These are phyloP conservation scores for Hypoxylon sp. DNA, from an alignment of 2,329 filamentous ascomycete genomes.

Conservation along the genomic window DNA sequence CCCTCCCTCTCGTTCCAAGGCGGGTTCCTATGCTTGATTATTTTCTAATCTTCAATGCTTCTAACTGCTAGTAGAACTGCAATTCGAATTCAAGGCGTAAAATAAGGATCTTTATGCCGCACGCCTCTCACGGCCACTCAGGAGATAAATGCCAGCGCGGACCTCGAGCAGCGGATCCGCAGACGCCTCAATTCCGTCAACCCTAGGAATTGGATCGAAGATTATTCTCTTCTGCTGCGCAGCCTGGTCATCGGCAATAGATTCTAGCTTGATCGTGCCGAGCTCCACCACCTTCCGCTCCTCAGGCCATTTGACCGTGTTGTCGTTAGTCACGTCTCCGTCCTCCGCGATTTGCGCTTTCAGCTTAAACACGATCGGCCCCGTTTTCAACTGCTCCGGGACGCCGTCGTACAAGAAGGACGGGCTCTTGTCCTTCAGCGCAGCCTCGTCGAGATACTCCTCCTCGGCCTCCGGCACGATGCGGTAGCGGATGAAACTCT, in stretches of 20 bases:
- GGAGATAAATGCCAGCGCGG: conserved; percentile 66
- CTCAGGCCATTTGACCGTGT: conserved; percentile 23
- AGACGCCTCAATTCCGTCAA: conserved; percentile 28
- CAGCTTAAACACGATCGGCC: conserved; percentile 20
- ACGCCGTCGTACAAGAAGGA: conserved; percentile 21
- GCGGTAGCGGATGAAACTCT: conserved; percentile 26
- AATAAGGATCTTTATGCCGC: not conserved
- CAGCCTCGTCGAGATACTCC: conserved; percentile 10
- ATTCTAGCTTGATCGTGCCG: conserved; percentile 11
- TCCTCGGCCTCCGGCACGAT: conserved; percentile 19
- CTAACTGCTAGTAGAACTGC: no score
- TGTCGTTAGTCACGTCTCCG: conserved; percentile 25
- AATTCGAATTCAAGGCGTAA: not conserved
- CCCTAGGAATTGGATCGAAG: conserved; percentile 62
- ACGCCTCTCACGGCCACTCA: conserved; percentile 66
- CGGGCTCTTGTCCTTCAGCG: conserved; percentile 6
- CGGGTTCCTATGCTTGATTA: no score
- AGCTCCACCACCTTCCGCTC: conserved; percentile 20
- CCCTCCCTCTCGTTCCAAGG: no score
- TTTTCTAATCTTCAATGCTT: not conserved
- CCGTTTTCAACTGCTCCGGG: not conserved
- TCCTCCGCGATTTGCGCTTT: conserved; percentile 25
- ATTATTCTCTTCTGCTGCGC: conserved; percentile 59
- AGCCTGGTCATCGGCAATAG: conserved; percentile 5
- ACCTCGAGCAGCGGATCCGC: conserved; percentile 67